Evolutionary conservation across 768 basidiomycete genomes (phyloP), one percentile per base, ranked within the genome.

Genomic region (Lactifluus rugatus): DNA sequence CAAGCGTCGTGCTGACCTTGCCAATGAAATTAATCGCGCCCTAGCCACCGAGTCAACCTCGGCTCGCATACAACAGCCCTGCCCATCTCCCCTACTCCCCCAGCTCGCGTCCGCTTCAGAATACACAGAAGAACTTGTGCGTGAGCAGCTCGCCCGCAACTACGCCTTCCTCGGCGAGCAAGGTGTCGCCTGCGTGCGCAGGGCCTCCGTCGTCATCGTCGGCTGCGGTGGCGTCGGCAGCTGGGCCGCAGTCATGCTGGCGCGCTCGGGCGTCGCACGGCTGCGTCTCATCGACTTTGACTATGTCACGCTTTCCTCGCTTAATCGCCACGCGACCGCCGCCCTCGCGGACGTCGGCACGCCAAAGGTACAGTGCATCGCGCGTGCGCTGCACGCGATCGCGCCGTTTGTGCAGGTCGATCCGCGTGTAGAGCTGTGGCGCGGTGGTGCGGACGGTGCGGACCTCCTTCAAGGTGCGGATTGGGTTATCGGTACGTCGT

Each of bases 161-260:
- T 96, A 95, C 66, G 84, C 88, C 9, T 97, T 98, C 72, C 87
- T 98, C 53, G 93, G 92, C 0, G 89, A 94, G 32, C 88, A 92
- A 36, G 82, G 82, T 41, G 95, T 97, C 90, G 69, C 72, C 10
- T 84, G 81, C 67, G 78, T 98, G 52, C 78, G 96, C 52, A 67
- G 75, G 9, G 81, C 83, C 13, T 81, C 76, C 5, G 93, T 97
- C 1, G 93, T 91, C 17, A 75, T 98, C 19, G 85, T 99, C 3
- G 96, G 96, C 6, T 92, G 93, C 63, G 96, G 96, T 57, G 95
- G 96, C 2, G 96, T 99, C 0, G 96, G 96, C 0, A 93, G 90
- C 67, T 95, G 93, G 90, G 89, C 85, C 37, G 93, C 93, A 16
- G 81, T 95, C 32, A 95, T 95, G 95, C 81, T 93, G 26, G 85